Percentiles rank a stretch among this genome's conserved stretches.
Evolutionary conservation across 805 yeast genomes (phyloP).

Genomic region (Nakazawaea anatomiae): DNA sequence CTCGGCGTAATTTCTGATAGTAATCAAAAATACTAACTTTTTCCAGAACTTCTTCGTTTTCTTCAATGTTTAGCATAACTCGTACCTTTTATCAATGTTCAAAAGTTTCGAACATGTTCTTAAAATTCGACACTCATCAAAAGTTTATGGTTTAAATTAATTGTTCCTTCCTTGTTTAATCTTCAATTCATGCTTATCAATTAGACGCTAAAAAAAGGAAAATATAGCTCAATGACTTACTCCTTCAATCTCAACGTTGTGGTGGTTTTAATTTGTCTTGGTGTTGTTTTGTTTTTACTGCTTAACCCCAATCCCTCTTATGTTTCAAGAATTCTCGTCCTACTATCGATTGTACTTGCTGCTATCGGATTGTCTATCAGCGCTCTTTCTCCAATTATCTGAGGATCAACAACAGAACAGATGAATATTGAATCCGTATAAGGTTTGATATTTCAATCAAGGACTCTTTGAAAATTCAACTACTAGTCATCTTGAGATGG

Average conservation of each 20-base stretch:
- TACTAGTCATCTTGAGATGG: neutral
- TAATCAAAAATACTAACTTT: neutral
- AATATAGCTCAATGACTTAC: neutral
- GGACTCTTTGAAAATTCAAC: neutral
- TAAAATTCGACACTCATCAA: no score
- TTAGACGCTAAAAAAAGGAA: neutral
- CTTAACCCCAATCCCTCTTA: neutral
- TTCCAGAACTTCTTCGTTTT: neutral
- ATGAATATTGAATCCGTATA: neutral
- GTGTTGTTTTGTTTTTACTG: neutral
- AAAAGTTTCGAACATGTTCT: neutral
- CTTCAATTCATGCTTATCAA: neutral
- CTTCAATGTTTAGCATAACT: neutral
- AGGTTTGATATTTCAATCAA: neutral
- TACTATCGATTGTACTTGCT: neutral
- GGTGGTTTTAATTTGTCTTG: neutral
- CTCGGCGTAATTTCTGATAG: neutral
- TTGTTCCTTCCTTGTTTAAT: neutral
- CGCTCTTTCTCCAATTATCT: neutral
- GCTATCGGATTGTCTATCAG: neutral
- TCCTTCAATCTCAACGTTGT: neutral
- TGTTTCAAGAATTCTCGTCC: neutral
- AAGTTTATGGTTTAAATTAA: neutral
- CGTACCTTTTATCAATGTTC: neutral
- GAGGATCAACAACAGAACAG: neutral